Evolutionary conservation across 2,329 filamentous ascomycete genomes (phyloP), one percentile per base, ranked within the genome.

Genomic region (Penicillium sp.): DNA sequence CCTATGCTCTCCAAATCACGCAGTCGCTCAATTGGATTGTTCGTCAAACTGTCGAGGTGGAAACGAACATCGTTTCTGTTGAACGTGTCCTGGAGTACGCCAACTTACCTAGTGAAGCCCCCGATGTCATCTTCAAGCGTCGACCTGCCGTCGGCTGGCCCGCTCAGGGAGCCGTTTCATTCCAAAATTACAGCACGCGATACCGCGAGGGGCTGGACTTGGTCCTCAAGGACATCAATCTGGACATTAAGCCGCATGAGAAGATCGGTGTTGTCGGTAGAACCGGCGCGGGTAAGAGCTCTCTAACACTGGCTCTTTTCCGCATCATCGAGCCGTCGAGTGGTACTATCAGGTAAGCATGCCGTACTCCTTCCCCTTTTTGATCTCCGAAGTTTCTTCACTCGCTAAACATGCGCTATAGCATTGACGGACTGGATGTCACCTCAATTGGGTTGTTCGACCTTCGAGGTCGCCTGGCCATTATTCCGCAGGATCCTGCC

Each of bases 11-110:
- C 54, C 89, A 96, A 73, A 97, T 98, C 64, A 98, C 93, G 1
- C 88, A 91, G 58, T 95, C 90, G 33, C 80, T 98, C 62, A 98
- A 97, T 75, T 98, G 93, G 93, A 96, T 98, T 63, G 93, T 98
- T 44, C 84, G 94, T 50, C 93, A 98, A 72, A 96, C 90, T 0
- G 93, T 98, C 32, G 94, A 98, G 70, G 93, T 98, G n/a, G 94
- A 98, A 76, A 97, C 91, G n/a, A 98, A 98, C 71, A 98, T 98
- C 63, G 91, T 98, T 39, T 95, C 91, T 8, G 93, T 98, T 34
- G 93, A 98, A 77, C 86, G 93, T 64, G 90, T 98, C 41, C 83
- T 98, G 43, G 94, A 98, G 70, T 98, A 98, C 72, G 88, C 91
- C 49, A 80, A 81, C 43, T 79, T 98, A 54, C 90, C 91, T 26